phyloP scores from a whole-genome alignment of 305 asterid species.

The Petunia hybrid region DNA sequence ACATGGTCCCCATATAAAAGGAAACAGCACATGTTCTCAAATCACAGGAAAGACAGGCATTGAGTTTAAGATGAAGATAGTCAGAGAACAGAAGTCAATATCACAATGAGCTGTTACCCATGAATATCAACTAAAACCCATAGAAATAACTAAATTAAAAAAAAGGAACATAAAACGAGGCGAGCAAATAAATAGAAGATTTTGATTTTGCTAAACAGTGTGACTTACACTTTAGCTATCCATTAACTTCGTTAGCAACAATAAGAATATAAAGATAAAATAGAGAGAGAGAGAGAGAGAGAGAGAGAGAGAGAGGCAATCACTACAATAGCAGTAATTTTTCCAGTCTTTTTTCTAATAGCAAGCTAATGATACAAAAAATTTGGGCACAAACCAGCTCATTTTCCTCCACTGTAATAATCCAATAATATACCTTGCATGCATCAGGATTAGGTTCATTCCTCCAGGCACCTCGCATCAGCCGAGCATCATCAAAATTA shows the following conservation, averaged over 20 bases:
- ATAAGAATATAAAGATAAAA: neutral
- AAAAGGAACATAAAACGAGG: slow-evolving; percentile 7
- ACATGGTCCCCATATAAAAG: neutral
- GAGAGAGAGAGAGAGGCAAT: neutral
- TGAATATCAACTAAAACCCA: slow-evolving; percentile 1
- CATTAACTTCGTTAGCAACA: neutral
- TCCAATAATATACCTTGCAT: slow-evolving; percentile 72
- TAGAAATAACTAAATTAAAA: neutral
- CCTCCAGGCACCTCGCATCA: slow-evolving; percentile 98
- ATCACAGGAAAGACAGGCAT: slow-evolving; percentile 2
- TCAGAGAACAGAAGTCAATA: slow-evolving; percentile 9
- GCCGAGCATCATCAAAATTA: slow-evolving; percentile 90
- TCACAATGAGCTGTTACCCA: neutral
- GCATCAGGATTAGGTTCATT: slow-evolving; percentile 95
- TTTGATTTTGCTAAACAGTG: slow-evolving; percentile 9
- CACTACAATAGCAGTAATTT: neutral
- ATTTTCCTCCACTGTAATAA: slow-evolving; percentile 7
- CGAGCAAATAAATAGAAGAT: neutral
- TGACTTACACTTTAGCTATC: slow-evolving; percentile 3
- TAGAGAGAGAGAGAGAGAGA: neutral
- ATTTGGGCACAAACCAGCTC: slow-evolving; percentile 10
- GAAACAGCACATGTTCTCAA: neutral
- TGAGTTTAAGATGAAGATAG: slow-evolving; percentile 17
- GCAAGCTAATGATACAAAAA: slow-evolving; percentile 25
- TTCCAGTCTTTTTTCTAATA: neutral